Conservation (phyloP, 306 rosid species). For the Ormosia semicastrata region DNA sequence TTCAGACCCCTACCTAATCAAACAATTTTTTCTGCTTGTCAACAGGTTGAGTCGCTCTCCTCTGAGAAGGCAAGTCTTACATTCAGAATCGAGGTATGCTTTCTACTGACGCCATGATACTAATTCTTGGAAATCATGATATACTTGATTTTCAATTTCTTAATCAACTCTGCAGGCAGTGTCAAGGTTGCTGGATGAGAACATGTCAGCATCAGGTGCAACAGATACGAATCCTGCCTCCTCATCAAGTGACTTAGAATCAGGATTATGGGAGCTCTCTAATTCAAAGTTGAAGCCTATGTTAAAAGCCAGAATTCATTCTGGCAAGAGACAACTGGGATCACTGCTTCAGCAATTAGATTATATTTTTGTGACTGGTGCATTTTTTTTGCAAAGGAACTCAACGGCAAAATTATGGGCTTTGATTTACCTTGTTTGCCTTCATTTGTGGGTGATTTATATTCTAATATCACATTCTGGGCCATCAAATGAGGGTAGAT, state of each 20-base stretch:
- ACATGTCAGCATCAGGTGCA: constrained; percentile 41
- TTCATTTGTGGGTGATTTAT: constrained; percentile 92
- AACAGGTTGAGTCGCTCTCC: constrained; percentile 94
- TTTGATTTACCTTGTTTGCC: constrained; percentile 75
- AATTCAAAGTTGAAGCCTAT: constrained; percentile 67
- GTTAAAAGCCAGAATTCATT: constrained; percentile 63
- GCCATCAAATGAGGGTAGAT: constrained; percentile 58
- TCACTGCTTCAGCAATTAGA: constrained; percentile 78
- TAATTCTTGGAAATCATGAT: not conserved
- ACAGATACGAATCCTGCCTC: constrained; percentile 38
- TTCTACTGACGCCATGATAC: constrained; percentile 4
- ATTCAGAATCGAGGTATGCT: constrained; percentile 84
- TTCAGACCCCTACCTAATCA: constrained; percentile 5
- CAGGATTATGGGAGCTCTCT: constrained; percentile 64
- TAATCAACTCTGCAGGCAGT: constrained; percentile 52
- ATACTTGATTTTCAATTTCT: constrained; percentile 9
- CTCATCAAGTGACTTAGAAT: constrained; percentile 69
- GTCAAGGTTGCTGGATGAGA: constrained; percentile 78
- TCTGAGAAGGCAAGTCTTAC: constrained; percentile 84
- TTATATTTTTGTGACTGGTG: constrained; percentile 69
- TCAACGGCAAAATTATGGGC: constrained; percentile 75
- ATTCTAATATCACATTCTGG: constrained; percentile 72
- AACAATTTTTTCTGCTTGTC: constrained; percentile 27
- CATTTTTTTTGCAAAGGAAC: constrained; percentile 74
- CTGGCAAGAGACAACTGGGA: constrained; percentile 77